Percentiles rank a stretch among this genome's conserved stretches.
These are phyloP conservation scores for Pseudohalonectria lignicola DNA, from an alignment of 2,329 filamentous ascomycete species.

Conservation along the genomic window DNA sequence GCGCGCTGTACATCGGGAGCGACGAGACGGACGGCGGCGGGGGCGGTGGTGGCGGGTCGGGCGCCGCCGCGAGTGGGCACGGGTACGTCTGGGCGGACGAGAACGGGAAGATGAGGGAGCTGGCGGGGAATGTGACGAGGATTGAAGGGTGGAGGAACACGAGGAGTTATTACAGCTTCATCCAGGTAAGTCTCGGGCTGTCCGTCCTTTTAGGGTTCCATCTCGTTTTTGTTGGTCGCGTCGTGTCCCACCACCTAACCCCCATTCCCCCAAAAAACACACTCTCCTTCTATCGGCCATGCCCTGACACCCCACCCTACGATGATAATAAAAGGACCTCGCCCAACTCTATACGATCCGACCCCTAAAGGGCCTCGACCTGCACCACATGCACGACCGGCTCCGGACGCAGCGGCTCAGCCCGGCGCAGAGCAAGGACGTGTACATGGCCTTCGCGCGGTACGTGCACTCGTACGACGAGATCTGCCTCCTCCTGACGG, in stretches of 20 bases:
- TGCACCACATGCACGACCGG: slow-evolving; percentile 88
- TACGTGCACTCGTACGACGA: slow-evolving; percentile 73
- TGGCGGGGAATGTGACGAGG: slow-evolving; percentile 81
- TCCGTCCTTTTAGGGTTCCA: slow-evolving; percentile 1
- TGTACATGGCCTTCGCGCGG: slow-evolving; percentile 72
- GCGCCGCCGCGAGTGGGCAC: slow-evolving; percentile 48
- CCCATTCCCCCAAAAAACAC: too few relatives aligned
- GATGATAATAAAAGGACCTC: slow-evolving; percentile 38
- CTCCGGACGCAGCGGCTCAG: slow-evolving; percentile 72
- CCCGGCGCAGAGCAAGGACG: slow-evolving; percentile 64
- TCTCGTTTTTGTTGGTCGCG: neutral
- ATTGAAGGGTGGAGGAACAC: slow-evolving; percentile 98
- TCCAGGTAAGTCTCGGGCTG: slow-evolving; percentile 48
- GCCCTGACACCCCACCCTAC: slow-evolving; percentile 2
- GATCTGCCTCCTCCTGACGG: slow-evolving; percentile 71
- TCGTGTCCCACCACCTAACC: too few relatives aligned
- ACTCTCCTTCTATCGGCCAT: too few relatives aligned
- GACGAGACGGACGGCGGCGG: slow-evolving; percentile 40
- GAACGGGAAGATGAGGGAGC: slow-evolving; percentile 65
- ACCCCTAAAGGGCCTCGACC: slow-evolving; percentile 70
- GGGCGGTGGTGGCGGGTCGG: neutral
- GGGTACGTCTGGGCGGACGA: slow-evolving; percentile 95
- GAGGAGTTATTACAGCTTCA: slow-evolving; percentile 88
- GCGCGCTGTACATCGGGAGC: slow-evolving; percentile 73
- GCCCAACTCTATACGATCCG: slow-evolving; percentile 52